These are phyloP conservation scores for Akanthomyces dipterigenus DNA, from an alignment of 2,329 filamentous ascomycete genomes.

Conservation along the genomic window DNA sequence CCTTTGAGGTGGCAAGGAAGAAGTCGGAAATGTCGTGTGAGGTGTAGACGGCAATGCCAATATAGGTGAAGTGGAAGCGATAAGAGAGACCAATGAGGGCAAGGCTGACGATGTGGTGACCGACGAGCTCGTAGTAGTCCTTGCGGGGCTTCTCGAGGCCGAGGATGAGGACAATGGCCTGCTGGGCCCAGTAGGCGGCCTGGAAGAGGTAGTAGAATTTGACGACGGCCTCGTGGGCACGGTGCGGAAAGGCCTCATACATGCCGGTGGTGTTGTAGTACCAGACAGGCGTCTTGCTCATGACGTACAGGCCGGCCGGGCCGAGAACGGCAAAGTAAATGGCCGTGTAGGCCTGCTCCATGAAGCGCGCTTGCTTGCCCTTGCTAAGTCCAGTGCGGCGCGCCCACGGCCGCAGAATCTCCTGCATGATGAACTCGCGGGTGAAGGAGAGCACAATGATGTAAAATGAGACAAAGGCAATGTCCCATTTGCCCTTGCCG, in stretches of 20 bases:
- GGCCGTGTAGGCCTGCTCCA: conserved; percentile 94
- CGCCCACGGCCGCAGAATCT: conserved; percentile 71
- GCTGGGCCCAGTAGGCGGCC: conserved; percentile 92
- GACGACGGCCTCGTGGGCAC: conserved; percentile 70
- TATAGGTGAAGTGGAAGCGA: conserved; percentile 94
- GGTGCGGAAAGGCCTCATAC: conserved; percentile 84
- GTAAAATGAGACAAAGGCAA: conserved; percentile 86
- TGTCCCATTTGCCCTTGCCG: conserved; percentile 80
- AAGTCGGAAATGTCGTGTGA: conserved; percentile 94
- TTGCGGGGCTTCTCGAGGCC: conserved; percentile 90
- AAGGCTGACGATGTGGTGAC: conserved; percentile 85
- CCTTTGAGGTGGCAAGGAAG: conserved; percentile 89
- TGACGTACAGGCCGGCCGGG: conserved; percentile 80
- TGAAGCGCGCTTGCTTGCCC: conserved; percentile 81
- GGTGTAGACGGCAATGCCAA: conserved; percentile 87
- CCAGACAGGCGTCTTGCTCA: conserved; percentile 87
- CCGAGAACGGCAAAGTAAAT: conserved; percentile 82
- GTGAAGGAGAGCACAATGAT: conserved; percentile 86
- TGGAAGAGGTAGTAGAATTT: conserved; percentile 97
- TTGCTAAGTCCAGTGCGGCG: conserved; percentile 62
- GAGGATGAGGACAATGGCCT: conserved; percentile 79
- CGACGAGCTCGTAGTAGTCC: conserved; percentile 89
- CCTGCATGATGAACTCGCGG: conserved; percentile 93
- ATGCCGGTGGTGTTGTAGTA: conserved; percentile 89
- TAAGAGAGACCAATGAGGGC: conserved; percentile 81